These are phyloP conservation scores for Trichoderma koningiopsis DNA, from an alignment of 2,329 filamentous ascomycete genomes.

Conservation along the genomic window DNA sequence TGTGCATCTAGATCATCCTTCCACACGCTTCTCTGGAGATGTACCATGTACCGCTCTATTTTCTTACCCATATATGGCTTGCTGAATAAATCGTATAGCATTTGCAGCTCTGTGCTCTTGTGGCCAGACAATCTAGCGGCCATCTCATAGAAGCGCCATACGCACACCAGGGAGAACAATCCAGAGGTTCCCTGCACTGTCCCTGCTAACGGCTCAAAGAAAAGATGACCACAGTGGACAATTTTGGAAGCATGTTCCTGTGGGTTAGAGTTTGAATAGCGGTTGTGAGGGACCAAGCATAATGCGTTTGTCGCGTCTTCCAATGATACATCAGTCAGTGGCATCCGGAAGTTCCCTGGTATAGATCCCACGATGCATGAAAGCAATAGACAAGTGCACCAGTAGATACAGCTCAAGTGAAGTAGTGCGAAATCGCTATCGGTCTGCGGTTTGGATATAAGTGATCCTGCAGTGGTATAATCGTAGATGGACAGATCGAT, in stretches of 20 bases:
- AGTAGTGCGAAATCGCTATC: slow-evolving; percentile 19
- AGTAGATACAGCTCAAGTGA: slow-evolving; percentile 15
- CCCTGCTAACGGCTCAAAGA: slow-evolving; percentile 13
- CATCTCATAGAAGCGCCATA: slow-evolving; percentile 3
- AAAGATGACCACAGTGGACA: neutral
- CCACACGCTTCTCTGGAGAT: neutral
- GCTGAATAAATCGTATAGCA: slow-evolving; percentile 7
- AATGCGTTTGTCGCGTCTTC: neutral
- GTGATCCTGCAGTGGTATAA: neutral
- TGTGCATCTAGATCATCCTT: neutral
- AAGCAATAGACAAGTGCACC: slow-evolving; percentile 8
- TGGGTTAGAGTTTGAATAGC: neutral
- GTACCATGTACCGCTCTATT: neutral
- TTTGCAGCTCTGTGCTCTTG: neutral
- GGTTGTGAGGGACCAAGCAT: neutral
- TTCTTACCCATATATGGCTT: neutral
- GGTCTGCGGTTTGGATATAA: neutral
- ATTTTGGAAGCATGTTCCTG: slow-evolving; percentile 2
- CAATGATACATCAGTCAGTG: neutral
- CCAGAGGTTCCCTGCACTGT: slow-evolving; percentile 1
- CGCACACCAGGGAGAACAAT: slow-evolving; percentile 3
- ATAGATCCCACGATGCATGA: slow-evolving; percentile 3
- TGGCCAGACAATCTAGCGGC: neutral
- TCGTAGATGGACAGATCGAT: slow-evolving; percentile 11
- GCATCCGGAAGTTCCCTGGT: neutral